Percentiles rank a stretch among this genome's conserved stretches.
phyloP scores from a whole-genome alignment of 805 yeast species.

The Blastobotrys robertii region DNA sequence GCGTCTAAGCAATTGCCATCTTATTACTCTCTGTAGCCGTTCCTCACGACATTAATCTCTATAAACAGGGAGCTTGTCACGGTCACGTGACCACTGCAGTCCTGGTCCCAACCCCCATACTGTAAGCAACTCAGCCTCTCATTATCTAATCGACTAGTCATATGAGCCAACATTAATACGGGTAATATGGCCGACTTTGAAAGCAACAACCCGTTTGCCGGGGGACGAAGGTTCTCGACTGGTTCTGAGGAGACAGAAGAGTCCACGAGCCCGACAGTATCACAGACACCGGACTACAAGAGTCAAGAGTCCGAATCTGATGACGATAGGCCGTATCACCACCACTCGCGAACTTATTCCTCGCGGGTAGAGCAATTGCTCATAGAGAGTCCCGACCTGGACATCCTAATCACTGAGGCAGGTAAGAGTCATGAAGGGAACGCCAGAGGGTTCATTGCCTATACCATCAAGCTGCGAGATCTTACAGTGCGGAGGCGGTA shows the following conservation, averaged over 20 bases:
- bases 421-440: constrained; percentile 77
- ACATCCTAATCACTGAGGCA: constrained; percentile 62
- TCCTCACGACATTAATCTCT: no score
- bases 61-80: no score
- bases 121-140: no score
- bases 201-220: constrained; percentile 38
- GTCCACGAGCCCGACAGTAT: constrained; percentile 3
- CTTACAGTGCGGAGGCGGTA: constrained; percentile 70
- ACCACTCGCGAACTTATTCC: constrained; percentile 12
- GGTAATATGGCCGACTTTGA: constrained; percentile 28
- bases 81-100: no score
- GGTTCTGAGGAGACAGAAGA: constrained; percentile 13
- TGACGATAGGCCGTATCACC: background rate
- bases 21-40: no score
- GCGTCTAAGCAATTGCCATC: no score
- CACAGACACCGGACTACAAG: background rate
- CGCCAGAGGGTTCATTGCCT: constrained; percentile 68
- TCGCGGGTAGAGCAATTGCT: constrained; percentile 28
- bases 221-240: constrained; percentile 10
- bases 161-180: background rate
- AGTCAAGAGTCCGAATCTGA: background rate
- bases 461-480: constrained; percentile 62
- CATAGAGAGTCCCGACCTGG: constrained; percentile 21
- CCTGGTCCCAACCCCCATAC: no score
- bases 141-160: no score